Percentiles rank a stretch among this genome's conserved stretches.
phyloP scores from a whole-genome alignment of 106 monocot genomes.

The Gastrodia elata region DNA sequence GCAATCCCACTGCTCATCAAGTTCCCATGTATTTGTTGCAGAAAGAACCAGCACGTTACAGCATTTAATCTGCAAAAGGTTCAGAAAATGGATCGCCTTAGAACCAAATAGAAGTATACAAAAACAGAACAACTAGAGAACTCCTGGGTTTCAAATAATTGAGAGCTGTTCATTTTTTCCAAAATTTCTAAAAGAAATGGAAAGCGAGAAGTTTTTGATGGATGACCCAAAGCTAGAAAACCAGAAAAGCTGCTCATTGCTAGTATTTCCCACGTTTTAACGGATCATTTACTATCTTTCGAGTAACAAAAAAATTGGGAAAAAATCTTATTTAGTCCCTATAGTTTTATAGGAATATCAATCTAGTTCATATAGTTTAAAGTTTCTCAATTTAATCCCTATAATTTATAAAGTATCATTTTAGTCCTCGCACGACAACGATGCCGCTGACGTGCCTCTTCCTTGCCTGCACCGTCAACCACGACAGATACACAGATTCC shows the following conservation, averaged over 20 bases:
- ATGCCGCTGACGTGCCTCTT: too few relatives aligned
- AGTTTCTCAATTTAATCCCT: too few relatives aligned
- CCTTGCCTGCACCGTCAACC: too few relatives aligned
- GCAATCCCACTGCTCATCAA: constrained; percentile 56
- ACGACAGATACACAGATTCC: too few relatives aligned
- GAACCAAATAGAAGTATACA: background rate
- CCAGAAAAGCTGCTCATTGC: background rate
- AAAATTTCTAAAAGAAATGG: background rate
- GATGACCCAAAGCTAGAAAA: background rate
- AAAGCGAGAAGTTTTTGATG: background rate
- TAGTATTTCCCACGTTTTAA: background rate
- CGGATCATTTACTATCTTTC: background rate
- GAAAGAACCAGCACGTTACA: constrained; percentile 51
- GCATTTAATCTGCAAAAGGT: constrained; percentile 56
- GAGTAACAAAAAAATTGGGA: too few relatives aligned
- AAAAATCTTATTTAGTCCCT: too few relatives aligned
- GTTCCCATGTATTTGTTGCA: constrained; percentile 49
- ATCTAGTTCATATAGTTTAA: too few relatives aligned
- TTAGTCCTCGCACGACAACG: too few relatives aligned
- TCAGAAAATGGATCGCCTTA: background rate
- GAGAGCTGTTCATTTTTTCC: too few relatives aligned
- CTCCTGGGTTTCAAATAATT: background rate
- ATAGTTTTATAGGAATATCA: too few relatives aligned
- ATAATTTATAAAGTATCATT: too few relatives aligned
- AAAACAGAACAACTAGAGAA: background rate